These are phyloP conservation scores for Zymoseptoria pseudotritici DNA, from an alignment of 2,329 filamentous ascomycete genomes.

Conservation along the genomic window DNA sequence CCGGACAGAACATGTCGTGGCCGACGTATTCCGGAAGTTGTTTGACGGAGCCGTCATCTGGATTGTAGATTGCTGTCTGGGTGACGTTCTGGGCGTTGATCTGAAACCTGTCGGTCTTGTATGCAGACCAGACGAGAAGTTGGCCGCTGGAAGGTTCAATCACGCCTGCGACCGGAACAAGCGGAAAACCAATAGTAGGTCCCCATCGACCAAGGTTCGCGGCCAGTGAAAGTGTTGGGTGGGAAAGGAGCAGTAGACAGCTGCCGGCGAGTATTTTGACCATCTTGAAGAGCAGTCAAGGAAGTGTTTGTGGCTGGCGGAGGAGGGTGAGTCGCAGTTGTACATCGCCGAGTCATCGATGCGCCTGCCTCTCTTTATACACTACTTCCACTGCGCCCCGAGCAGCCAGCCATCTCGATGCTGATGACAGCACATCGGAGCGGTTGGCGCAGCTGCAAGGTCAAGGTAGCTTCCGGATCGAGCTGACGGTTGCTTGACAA, in stretches of 20 bases:
- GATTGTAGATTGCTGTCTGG: neutral
- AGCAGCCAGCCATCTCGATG: neutral
- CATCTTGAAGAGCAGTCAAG: neutral
- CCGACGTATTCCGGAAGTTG: neutral
- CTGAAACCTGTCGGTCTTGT: neutral
- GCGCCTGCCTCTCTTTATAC: neutral
- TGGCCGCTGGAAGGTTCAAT: conserved; percentile 1
- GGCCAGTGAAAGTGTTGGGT: neutral
- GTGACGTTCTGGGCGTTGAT: neutral
- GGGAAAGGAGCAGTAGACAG: neutral
- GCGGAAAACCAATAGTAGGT: conserved; percentile 1
- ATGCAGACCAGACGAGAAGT: conserved; percentile 3
- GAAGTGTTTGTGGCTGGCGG: neutral
- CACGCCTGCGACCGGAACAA: conserved; percentile 1
- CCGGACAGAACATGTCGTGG: conserved; percentile 53
- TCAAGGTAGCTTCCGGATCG: neutral
- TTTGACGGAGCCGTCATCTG: neutral
- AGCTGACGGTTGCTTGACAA: neutral
- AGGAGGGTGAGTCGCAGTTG: neutral
- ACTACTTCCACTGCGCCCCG: neutral
- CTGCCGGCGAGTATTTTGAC: neutral
- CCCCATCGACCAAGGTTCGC: conserved; percentile 1
- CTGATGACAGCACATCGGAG: neutral
- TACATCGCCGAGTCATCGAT: neutral
- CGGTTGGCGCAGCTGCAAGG: neutral